Percentiles rank a stretch among this genome's conserved stretches.
Evolutionary conservation across 2,329 filamentous ascomycete species (phyloP).

Genomic region (Arthroderma sp.): DNA sequence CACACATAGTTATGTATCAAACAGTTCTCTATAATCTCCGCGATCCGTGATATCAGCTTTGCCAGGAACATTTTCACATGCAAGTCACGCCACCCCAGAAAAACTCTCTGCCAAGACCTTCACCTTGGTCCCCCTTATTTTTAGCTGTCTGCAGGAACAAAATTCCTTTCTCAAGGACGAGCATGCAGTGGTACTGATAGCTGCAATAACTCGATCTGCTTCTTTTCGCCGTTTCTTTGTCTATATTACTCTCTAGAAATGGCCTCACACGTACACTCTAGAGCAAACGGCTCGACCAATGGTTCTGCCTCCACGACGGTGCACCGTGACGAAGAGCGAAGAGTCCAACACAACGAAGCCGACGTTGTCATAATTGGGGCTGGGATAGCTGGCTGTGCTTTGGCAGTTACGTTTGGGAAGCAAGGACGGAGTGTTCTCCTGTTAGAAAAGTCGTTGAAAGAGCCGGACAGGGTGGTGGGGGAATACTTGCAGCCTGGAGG

Average conservation of each 20-base stretch:
- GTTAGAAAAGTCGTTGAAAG: constrained; percentile 75
- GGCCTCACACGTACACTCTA: not conserved
- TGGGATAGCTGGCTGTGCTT: constrained; percentile 75
- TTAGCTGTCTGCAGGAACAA: no score
- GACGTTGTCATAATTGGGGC: constrained; percentile 90
- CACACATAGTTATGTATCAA: no score
- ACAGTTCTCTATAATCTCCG: no score
- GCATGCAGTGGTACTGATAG: no score
- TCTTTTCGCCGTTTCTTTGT: not conserved
- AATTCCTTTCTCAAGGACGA: no score
- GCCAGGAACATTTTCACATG: no score
- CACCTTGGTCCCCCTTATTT: no score
- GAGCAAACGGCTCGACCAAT: constrained; percentile 40
- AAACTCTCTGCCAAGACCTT: no score
- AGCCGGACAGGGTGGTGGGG: constrained; percentile 91
- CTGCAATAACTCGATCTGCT: not conserved
- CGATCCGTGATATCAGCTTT: no score
- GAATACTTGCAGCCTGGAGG: constrained; percentile 91
- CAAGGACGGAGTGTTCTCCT: constrained; percentile 86
- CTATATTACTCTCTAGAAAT: constrained; percentile 58
- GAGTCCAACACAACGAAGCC: constrained; percentile 45
- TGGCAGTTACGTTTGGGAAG: constrained; percentile 70
- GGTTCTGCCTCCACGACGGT: constrained; percentile 1
- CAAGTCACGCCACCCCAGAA: no score
- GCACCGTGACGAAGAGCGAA: constrained; percentile 29